Evolutionary conservation across 495 filamentous ascomycete species (phyloP).

Genomic region (Xylaria telfairii): DNA sequence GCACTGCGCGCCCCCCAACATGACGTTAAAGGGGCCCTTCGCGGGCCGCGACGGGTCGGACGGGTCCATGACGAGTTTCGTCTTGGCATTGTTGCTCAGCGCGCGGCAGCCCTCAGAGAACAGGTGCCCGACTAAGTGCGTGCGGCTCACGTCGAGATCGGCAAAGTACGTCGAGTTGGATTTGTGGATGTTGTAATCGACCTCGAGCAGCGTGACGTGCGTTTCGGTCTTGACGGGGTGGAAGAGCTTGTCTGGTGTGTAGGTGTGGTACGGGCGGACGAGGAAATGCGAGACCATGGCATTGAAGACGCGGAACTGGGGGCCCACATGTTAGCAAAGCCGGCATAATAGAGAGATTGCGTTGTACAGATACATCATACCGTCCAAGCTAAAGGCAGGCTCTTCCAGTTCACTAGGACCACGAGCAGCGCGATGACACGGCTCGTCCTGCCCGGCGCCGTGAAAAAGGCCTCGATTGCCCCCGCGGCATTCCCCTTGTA

Average conservation of each 20-base stretch:
- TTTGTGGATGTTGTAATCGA: conserved; percentile 86
- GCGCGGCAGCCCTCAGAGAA: conserved; percentile 54
- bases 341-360: not conserved
- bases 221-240: conserved; percentile 66
- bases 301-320: conserved; percentile 67
- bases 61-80: conserved; percentile 50
- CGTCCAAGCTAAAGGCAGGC: conserved; percentile 77
- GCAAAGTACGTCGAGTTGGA: conserved; percentile 84
- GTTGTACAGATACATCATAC: conserved; percentile 48
- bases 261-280: conserved; percentile 36
- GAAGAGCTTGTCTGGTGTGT: conserved; percentile 65
- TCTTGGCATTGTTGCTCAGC: conserved; percentile 48
- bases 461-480: conserved; percentile 50
- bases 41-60: conserved; percentile 37
- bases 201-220: conserved; percentile 68
- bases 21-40: conserved; percentile 58
- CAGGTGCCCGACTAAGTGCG: conserved; percentile 63
- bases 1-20: conserved; percentile 71
- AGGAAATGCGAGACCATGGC: conserved; percentile 65
- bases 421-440: conserved; percentile 59
- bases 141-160: conserved; percentile 76
- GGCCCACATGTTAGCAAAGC: not conserved
- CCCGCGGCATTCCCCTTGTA: conserved; percentile 48
- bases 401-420: conserved; percentile 70
- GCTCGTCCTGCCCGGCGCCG: conserved; percentile 55